Conservation (phyloP, 2,329 filamentous ascomycete species). For the Cercospora beticola region DNA sequence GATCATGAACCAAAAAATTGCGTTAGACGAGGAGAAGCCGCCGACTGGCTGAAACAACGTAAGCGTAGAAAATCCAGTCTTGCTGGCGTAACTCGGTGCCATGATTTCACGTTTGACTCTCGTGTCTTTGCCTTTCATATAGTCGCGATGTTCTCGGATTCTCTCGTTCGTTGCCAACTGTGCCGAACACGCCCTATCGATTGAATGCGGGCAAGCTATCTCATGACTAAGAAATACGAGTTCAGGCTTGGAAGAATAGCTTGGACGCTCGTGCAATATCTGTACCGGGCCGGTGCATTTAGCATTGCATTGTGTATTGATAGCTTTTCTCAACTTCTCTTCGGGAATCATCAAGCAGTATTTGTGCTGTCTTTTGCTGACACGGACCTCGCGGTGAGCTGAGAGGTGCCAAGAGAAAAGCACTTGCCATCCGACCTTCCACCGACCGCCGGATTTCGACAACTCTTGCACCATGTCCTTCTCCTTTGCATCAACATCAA, state of each 20-base stretch:
- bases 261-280: neutral
- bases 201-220: slow-evolving; percentile 7
- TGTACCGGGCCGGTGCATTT: neutral
- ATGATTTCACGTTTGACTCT: slow-evolving; percentile 2
- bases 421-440: slow-evolving; percentile 7
- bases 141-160: neutral
- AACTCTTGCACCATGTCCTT: slow-evolving; percentile 10
- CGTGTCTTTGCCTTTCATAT: neutral
- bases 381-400: neutral
- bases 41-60: slow-evolving; percentile 18
- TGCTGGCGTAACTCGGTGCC: slow-evolving; percentile 18
- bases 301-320: neutral
- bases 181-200: neutral
- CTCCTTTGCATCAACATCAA: slow-evolving; percentile 8
- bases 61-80: slow-evolving; percentile 23
- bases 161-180: neutral
- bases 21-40: slow-evolving; percentile 16
- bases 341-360: neutral
- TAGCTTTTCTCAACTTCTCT: neutral
- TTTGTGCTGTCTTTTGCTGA: neutral
- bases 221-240: slow-evolving; percentile 10
- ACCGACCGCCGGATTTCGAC: slow-evolving; percentile 2
- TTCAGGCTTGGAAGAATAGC: neutral
- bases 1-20: slow-evolving; percentile 13
- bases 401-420: slow-evolving; percentile 9